Evolutionary conservation across 805 yeast genomes (phyloP), one percentile per base, ranked within the genome.

Genomic region (Blastobotrys americana): DNA sequence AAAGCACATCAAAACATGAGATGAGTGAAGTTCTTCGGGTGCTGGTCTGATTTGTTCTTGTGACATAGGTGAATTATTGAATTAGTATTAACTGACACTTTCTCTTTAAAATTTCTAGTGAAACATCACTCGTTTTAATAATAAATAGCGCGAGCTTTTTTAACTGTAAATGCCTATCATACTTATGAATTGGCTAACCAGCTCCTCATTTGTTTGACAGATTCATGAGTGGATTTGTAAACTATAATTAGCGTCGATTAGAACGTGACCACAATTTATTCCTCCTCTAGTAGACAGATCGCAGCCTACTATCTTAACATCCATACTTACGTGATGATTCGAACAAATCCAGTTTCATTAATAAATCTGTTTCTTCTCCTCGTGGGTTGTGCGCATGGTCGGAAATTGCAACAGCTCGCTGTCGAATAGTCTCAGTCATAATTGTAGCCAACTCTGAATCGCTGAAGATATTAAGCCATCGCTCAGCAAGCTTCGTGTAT

Each of bases 391-490:
- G 67, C 10, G 94, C 87, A 53, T 71, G 76, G 57, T 82, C 89
- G 58, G 81, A 80, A 22, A 89, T 78, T 57, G 76, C 82, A 44
- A 78, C 75, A 0, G 88, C 75, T 35, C 97, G 68, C 38, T 73
- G 74, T 45, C 77, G 72, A 22, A 85, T 57, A 70, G 88, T 74
- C 35, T 72, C 56, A 41, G 59, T 61, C 1, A 71, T 68, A 2
- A 76, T 71, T 5, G 72, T 72, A 1, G 79, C 72, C 31, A 88
- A 65, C 43, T 77, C 82, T 16, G 69, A 68, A 59, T 86, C 93
- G 18, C 71, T 74, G 59, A 82, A 85, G 63, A 89, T 66, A 38
- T 70, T 59, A 6, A 83, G 74, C 97, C 97, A 90, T 55, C 80
- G 78, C 43, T 80, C 78, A 4, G 82, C 82, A 21, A 88, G 62